A percentile compares a stretch with the other conserved stretches of the same genome.
phyloP scores from a whole-genome alignment of 306 rosid species.

The Quercus glauca region DNA sequence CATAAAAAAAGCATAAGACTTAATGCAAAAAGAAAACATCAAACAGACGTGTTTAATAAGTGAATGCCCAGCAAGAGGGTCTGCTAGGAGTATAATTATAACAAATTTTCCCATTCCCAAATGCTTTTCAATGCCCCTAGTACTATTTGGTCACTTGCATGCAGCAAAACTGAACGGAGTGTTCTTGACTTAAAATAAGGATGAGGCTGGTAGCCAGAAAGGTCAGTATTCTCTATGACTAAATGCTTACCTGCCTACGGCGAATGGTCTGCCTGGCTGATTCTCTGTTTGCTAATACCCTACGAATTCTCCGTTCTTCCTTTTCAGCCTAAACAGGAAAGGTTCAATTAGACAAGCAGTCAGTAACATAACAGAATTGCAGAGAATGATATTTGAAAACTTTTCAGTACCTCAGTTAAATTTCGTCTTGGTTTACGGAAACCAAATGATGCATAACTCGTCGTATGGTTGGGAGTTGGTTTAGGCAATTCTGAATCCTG shows the following conservation, averaged over 20 bases:
- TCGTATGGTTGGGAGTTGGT: conserved; percentile 29
- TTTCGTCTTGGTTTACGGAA: conserved; percentile 62
- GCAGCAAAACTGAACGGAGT: too few species aligned
- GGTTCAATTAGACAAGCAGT: conserved; percentile 6
- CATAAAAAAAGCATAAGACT: neutral
- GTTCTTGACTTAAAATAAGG: too few species aligned
- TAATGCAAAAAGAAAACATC: neutral
- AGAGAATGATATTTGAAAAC: conserved; percentile 5
- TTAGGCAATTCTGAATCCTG: conserved; percentile 42
- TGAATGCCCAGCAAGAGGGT: neutral
- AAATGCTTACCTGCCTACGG: conserved; percentile 74
- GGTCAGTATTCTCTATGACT: neutral
- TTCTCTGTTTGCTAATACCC: conserved; percentile 92
- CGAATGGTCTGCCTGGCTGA: conserved; percentile 98
- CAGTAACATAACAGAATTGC: neutral
- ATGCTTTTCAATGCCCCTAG: too few species aligned
- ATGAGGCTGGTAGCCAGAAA: too few species aligned
- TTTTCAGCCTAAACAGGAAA: conserved; percentile 65
- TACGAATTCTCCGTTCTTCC: conserved; percentile 81
- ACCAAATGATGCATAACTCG: conserved; percentile 38
- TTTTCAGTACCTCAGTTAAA: conserved; percentile 69
- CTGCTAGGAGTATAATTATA: neutral
- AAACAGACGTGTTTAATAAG: neutral
- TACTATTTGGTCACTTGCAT: too few species aligned
- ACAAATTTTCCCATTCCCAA: neutral